These are phyloP conservation scores for Pichia heedii DNA, from an alignment of 805 yeast species.

Conservation along the genomic window DNA sequence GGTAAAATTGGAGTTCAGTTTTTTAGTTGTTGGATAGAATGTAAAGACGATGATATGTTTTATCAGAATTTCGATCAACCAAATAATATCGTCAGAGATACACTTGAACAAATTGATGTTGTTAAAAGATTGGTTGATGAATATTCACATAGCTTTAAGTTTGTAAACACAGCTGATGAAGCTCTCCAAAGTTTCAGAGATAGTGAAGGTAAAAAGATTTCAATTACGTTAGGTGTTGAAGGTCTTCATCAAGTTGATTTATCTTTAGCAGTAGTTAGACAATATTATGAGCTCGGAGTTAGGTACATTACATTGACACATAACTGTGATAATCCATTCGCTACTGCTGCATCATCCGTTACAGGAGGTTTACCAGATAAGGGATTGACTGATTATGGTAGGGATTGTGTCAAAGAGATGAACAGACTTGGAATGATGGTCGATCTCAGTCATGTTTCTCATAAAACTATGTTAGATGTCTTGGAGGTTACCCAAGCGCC, in stretches of 20 bases:
- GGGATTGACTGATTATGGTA: slow-evolving; percentile 37
- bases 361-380: slow-evolving; percentile 37
- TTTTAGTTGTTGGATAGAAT: slow-evolving; percentile 41
- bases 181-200: slow-evolving; percentile 29
- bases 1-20: slow-evolving; percentile 44
- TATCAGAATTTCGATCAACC: slow-evolving; percentile 38
- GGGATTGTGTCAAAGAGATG: slow-evolving; percentile 37
- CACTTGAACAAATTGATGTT: slow-evolving; percentile 46
- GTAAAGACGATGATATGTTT: slow-evolving; percentile 31
- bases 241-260: slow-evolving; percentile 46
- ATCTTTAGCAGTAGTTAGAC: slow-evolving; percentile 40
- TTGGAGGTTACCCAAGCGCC: slow-evolving; percentile 36
- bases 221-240: slow-evolving; percentile 44
- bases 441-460: slow-evolving; percentile 43
- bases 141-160: slow-evolving; percentile 31
- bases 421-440: slow-evolving; percentile 47
- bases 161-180: slow-evolving; percentile 34
- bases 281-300: slow-evolving; percentile 42
- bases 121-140: slow-evolving; percentile 35
- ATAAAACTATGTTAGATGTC: slow-evolving; percentile 40
- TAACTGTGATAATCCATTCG: slow-evolving; percentile 50
- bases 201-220: slow-evolving; percentile 26
- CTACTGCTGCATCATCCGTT: slow-evolving; percentile 43
- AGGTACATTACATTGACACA: slow-evolving; percentile 46
- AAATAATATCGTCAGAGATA: slow-evolving; percentile 40